phyloP scores from a whole-genome alignment of 208 protist species.

The Wallacemonas sp. region DNA sequence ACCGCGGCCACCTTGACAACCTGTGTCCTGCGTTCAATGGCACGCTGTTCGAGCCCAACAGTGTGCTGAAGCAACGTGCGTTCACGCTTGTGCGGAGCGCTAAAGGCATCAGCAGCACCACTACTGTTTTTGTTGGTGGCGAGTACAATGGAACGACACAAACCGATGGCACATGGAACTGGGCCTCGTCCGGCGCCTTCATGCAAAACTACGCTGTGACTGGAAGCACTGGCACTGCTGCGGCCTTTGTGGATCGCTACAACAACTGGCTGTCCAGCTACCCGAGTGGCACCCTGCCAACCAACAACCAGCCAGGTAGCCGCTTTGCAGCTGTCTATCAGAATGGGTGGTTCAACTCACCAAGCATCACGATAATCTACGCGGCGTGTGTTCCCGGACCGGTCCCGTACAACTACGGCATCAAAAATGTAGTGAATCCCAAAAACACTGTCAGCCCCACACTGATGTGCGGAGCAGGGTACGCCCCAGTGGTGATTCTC shows the following conservation, averaged over 20 bases:
- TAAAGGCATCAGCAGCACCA: background rate
- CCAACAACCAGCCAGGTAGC: background rate
- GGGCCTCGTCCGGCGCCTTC: background rate
- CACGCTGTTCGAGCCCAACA: slow-evolving; percentile 8
- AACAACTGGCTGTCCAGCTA: background rate
- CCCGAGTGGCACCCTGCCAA: background rate
- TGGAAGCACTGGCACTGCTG: too few species aligned
- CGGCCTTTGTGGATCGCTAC: background rate
- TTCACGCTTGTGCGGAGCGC: background rate
- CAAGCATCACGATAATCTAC: background rate
- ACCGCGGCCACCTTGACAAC: background rate
- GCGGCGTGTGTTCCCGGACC: background rate
- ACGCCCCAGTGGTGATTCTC: slow-evolving; percentile 4
- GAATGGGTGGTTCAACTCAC: background rate
- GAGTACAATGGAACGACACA: background rate
- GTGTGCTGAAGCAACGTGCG: slow-evolving; percentile 10
- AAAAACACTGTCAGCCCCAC: background rate
- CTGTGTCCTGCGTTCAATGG: slow-evolving; percentile 9
- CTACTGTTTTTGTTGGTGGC: background rate
- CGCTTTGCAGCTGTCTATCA: background rate
- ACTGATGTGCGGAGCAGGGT: slow-evolving; percentile 6
- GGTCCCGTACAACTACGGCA: slow-evolving; percentile 5
- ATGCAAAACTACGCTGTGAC: background rate
- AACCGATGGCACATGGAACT: background rate
- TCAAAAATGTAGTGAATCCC: background rate